Evolutionary conservation across 192 early-diverging fungal genomes (phyloP).

Genomic region (Geranomyces variabilis): DNA sequence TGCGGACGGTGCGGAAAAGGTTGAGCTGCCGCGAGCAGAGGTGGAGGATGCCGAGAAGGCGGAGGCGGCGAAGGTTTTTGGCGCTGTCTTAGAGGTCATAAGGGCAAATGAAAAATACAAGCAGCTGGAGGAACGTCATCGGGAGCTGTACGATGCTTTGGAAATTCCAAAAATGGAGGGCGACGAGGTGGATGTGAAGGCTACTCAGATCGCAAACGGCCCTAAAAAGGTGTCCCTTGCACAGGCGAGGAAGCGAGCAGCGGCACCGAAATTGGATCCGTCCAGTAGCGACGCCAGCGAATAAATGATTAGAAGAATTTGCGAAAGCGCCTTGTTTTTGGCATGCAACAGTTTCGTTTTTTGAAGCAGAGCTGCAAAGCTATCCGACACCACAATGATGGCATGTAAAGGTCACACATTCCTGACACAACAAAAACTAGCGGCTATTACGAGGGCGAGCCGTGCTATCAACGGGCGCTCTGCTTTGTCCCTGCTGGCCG

Average conservation of each 20-base stretch:
- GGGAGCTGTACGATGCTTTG: neutral
- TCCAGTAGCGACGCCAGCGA: too few relatives aligned
- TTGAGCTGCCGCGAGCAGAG: conserved; percentile 3
- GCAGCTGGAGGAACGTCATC: neutral
- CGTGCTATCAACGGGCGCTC: too few relatives aligned
- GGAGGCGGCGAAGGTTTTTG: conserved; percentile 18
- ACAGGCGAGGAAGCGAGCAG: neutral
- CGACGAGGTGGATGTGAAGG: neutral
- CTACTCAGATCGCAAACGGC: neutral
- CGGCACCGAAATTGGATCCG: neutral
- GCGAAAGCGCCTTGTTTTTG: too few relatives aligned
- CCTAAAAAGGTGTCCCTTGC: neutral
- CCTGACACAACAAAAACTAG: too few relatives aligned
- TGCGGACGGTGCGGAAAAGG: conserved; percentile 1
- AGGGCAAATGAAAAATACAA: conserved; percentile 11
- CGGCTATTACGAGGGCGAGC: too few relatives aligned
- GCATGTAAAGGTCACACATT: too few relatives aligned
- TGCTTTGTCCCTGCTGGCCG: too few relatives aligned
- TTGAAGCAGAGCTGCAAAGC: too few relatives aligned
- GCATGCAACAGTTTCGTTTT: too few relatives aligned
- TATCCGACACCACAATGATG: too few relatives aligned
- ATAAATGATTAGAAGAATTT: too few relatives aligned
- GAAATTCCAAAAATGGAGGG: neutral
- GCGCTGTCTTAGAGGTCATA: neutral
- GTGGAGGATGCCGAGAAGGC: conserved; percentile 20